Conservation (phyloP, 495 filamentous ascomycete genomes). For the Penicillium mononematosum region DNA sequence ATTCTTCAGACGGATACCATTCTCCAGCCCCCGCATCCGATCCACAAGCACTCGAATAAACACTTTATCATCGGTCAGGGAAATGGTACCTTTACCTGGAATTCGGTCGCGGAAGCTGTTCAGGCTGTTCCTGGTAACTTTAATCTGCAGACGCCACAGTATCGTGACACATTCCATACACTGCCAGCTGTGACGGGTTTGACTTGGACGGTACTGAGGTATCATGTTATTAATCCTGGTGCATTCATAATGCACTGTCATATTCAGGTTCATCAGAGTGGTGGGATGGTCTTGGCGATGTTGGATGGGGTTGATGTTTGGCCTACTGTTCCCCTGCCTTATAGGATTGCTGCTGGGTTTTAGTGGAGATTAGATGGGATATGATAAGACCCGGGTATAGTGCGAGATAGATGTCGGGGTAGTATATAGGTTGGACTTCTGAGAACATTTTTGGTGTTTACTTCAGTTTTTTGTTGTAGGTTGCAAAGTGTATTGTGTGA, state of each 20-base stretch:
- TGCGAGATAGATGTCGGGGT: not conserved
- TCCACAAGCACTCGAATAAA: conserved; percentile 66
- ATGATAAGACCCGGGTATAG: too few species aligned
- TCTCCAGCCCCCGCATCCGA: conserved; percentile 49
- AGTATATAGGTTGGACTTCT: conserved; percentile 1
- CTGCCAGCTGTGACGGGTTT: conserved; percentile 29
- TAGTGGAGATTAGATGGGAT: conserved; percentile 1
- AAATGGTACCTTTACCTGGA: conserved; percentile 48
- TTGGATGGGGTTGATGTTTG: conserved; percentile 58
- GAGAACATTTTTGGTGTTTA: not conserved
- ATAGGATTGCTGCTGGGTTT: conserved; percentile 25
- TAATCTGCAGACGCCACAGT: conserved; percentile 54
- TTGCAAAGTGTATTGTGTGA: not conserved
- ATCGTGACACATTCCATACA: conserved; percentile 51
- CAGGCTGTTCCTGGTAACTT: conserved; percentile 47
- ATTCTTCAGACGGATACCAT: conserved; percentile 41
- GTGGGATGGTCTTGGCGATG: conserved; percentile 56
- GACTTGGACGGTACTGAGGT: conserved; percentile 55
- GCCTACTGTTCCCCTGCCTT: conserved; percentile 41
- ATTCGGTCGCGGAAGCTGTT: conserved; percentile 52
- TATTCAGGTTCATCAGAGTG: conserved; percentile 55
- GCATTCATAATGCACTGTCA: conserved; percentile 62
- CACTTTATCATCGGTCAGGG: conserved; percentile 56
- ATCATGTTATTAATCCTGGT: conserved; percentile 58
- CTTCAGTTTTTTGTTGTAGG: not conserved